Evolutionary conservation across 148 eudicot genomes (phyloP).

Genomic region (Cornus controversa): DNA sequence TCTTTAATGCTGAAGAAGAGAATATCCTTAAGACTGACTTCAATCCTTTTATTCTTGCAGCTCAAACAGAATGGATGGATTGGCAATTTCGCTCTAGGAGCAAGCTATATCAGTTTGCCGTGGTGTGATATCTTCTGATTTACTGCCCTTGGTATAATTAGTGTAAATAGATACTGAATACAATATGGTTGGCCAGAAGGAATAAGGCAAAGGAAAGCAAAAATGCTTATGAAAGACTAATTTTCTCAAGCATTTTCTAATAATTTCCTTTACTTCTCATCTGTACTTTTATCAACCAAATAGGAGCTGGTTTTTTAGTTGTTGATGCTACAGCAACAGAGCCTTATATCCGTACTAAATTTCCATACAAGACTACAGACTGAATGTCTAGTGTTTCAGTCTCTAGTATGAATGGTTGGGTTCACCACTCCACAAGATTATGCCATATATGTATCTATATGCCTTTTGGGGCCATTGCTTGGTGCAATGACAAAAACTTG

Average conservation of each 20-base stretch:
- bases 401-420: neutral
- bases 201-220: neutral
- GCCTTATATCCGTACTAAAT: neutral
- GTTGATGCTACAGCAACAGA: neutral
- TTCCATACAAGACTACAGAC: neutral
- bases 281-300: neutral
- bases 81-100: conserved; percentile 96
- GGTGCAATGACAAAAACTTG: neutral
- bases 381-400: neutral
- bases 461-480: neutral
- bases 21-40: neutral
- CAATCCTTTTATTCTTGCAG: conserved; percentile 37
- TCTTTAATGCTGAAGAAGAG: neutral
- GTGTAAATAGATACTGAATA: neutral
- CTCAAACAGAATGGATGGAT: conserved; percentile 99
- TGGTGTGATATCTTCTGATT: conserved; percentile 50
- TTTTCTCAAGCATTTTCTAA: neutral
- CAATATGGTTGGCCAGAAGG: neutral
- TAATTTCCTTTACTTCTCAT: neutral
- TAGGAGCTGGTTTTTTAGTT: neutral
- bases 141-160: conserved; percentile 1
- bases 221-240: conserved; percentile 1
- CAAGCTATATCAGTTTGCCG: conserved; percentile 94
- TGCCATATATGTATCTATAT: neutral
- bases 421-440: neutral